Percentiles rank a stretch among this genome's conserved stretches.
Conservation (phyloP, 306 rosid genomes). For the Castanea crenata region DNA sequence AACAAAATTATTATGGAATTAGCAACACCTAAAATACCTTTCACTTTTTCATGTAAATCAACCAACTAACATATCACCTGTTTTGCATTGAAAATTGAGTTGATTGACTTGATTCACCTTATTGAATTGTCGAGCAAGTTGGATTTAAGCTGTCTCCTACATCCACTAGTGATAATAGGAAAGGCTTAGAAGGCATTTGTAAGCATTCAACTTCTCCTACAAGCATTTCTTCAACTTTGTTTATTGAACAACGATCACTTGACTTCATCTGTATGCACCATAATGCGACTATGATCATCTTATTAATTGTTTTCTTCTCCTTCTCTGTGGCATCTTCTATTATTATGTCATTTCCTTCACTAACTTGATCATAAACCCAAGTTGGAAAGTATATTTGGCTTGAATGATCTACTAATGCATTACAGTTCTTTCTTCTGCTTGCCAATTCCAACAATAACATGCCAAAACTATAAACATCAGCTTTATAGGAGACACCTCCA, state of each 20-base stretch:
- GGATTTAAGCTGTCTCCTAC: background rate
- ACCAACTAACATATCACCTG: no score
- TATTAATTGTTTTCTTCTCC: conserved; percentile 12
- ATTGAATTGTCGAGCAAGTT: background rate
- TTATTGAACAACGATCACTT: conserved; percentile 21
- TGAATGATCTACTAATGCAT: no score
- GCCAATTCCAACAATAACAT: no score
- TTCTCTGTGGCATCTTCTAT: conserved; percentile 5
- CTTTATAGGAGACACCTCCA: no score
- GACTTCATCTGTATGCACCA: conserved; percentile 49
- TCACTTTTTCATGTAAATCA: no score
- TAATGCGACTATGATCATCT: conserved; percentile 29
- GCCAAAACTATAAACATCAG: no score
- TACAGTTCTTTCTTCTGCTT: no score
- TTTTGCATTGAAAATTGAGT: background rate
- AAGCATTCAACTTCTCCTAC: conserved; percentile 14
- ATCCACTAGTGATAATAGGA: conserved; percentile 4
- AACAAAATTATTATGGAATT: no score
- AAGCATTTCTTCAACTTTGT: conserved; percentile 27
- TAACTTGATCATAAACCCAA: no score
- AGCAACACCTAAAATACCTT: no score
- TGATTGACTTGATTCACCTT: background rate
- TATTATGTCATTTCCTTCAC: background rate
- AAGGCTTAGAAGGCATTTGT: conserved; percentile 34
- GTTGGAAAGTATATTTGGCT: no score